Conservation (phyloP, 2,329 filamentous ascomycete species). For the Cadophora sp. region DNA sequence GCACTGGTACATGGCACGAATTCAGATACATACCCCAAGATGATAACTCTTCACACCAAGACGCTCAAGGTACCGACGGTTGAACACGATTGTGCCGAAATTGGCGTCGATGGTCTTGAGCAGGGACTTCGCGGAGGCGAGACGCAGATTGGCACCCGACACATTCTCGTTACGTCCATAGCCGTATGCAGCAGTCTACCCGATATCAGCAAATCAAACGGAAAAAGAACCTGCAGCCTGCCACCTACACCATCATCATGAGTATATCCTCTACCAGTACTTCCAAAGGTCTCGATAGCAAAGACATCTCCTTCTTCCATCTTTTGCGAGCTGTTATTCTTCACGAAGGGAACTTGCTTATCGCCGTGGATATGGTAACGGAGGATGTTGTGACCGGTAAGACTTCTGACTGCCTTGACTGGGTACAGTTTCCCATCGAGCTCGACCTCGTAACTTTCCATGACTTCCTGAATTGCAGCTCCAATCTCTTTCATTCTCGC, state of each 20-base stretch:
- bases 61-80: slow-evolving; percentile 66
- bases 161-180: slow-evolving; percentile 54
- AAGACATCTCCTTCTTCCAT: slow-evolving; percentile 67
- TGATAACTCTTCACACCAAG: slow-evolving; percentile 65
- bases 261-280: slow-evolving; percentile 56
- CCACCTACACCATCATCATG: slow-evolving; percentile 51
- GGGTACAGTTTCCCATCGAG: slow-evolving; percentile 56
- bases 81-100: slow-evolving; percentile 68
- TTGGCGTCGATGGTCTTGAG: slow-evolving; percentile 66
- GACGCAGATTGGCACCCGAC: slow-evolving; percentile 47
- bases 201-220: slow-evolving; percentile 23
- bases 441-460: slow-evolving; percentile 65
- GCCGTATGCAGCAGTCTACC: slow-evolving; percentile 57
- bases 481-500: slow-evolving; percentile 60
- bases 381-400: slow-evolving; percentile 61
- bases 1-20: slow-evolving; percentile 16
- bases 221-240: background rate
- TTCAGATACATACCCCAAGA: slow-evolving; percentile 54
- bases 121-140: slow-evolving; percentile 61
- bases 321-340: slow-evolving; percentile 53
- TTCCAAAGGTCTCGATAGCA: slow-evolving; percentile 65
- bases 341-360: slow-evolving; percentile 61
- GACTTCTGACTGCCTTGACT: slow-evolving; percentile 58
- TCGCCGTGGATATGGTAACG: slow-evolving; percentile 62
- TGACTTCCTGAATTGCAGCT: slow-evolving; percentile 61